A percentile compares a stretch with the other conserved stretches of the same genome.
phyloP scores from a whole-genome alignment of 345 rosid genomes.

The Salix viminalis region DNA sequence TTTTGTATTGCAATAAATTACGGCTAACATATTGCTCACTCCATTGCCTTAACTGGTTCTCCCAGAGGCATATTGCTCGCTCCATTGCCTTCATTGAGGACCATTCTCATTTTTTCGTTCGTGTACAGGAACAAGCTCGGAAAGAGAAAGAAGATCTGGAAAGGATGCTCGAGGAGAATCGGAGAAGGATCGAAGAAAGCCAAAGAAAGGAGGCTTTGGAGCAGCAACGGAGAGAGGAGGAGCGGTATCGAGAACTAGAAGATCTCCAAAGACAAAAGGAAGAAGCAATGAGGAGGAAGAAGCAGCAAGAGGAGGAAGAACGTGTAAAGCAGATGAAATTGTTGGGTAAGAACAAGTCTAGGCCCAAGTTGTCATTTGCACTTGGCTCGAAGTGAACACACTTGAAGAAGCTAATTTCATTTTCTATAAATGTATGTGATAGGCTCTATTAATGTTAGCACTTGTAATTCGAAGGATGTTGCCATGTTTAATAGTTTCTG shows the following conservation, averaged over 20 bases:
- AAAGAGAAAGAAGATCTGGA: slow-evolving; percentile 73
- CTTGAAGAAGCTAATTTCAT: neutral
- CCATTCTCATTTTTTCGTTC: slow-evolving; percentile 2
- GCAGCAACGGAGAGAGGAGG: slow-evolving; percentile 81
- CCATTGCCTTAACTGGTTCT: neutral
- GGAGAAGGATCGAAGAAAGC: slow-evolving; percentile 68
- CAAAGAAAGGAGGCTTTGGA: slow-evolving; percentile 84
- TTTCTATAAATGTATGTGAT: neutral
- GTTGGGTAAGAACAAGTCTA: slow-evolving; percentile 90
- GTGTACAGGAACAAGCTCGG: slow-evolving; percentile 58
- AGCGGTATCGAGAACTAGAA: slow-evolving; percentile 71
- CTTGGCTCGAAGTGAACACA: slow-evolving; percentile 65
- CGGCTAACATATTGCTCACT: neutral
- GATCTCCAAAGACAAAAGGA: slow-evolving; percentile 77
- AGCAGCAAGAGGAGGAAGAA: slow-evolving; percentile 89
- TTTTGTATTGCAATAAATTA: slow-evolving; percentile 10
- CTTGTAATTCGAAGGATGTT: neutral
- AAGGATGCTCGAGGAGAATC: slow-evolving; percentile 71
- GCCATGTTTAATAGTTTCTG: neutral
- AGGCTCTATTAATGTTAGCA: neutral
- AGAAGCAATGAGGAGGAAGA: slow-evolving; percentile 79
- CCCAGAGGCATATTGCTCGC: neutral
- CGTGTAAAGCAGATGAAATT: slow-evolving; percentile 82
- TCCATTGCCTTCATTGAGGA: neutral
- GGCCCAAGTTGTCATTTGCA: slow-evolving; percentile 90